Percentiles rank a stretch among this genome's conserved stretches.
Evolutionary conservation across 257 asterid species (phyloP).

Genomic region (Jasminum sambac): DNA sequence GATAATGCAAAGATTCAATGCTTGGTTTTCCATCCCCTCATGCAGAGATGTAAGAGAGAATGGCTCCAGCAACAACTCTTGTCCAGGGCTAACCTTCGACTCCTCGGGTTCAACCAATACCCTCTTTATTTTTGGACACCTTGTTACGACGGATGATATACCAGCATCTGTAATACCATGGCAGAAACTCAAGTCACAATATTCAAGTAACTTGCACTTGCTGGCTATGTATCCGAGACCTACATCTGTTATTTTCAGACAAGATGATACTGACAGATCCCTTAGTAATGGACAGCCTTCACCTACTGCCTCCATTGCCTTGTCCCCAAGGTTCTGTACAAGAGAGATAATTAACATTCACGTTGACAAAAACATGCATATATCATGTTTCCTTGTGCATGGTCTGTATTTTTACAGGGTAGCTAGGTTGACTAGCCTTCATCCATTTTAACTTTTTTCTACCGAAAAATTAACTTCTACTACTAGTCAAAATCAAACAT

Average conservation of each 20-base stretch:
- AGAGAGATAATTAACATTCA: too few relatives aligned
- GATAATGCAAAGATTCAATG: not conserved
- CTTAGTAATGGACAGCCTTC: conserved; percentile 46
- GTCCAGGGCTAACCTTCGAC: conserved; percentile 35
- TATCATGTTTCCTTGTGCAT: too few relatives aligned
- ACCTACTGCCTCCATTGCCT: conserved; percentile 44
- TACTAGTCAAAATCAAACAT: too few relatives aligned
- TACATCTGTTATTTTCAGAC: conserved; percentile 40
- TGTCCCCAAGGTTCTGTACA: conserved; percentile 42
- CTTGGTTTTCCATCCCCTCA: not conserved
- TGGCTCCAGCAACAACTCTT: not conserved
- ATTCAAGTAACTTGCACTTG: conserved; percentile 39
- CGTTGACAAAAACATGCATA: too few relatives aligned
- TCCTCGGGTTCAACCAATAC: conserved; percentile 36
- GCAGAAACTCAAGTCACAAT: conserved; percentile 45
- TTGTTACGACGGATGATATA: conserved; percentile 40
- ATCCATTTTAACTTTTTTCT: too few relatives aligned
- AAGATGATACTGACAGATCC: conserved; percentile 46
- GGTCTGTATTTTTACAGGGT: too few relatives aligned
- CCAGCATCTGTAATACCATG: conserved; percentile 43
- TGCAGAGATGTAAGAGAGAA: not conserved
- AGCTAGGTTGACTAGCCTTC: too few relatives aligned
- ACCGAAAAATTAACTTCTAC: too few relatives aligned
- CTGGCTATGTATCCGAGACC: conserved; percentile 40
- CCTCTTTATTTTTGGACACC: conserved; percentile 38